Evolutionary conservation across 1,284 basidiomycete genomes (phyloP).

Genomic region (Fomitopsis betulina): DNA sequence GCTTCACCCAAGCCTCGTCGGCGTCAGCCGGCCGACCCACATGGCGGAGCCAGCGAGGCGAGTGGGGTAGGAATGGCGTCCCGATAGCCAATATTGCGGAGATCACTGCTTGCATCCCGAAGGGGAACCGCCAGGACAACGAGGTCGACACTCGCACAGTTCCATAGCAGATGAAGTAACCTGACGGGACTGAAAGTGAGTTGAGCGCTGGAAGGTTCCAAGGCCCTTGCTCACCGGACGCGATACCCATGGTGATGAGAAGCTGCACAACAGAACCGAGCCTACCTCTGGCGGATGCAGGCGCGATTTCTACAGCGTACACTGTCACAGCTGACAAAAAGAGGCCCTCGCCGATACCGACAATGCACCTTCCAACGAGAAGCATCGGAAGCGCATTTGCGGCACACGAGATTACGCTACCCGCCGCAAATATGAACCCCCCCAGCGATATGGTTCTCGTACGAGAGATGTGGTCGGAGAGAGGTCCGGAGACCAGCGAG

Average conservation of each 20-base stretch:
- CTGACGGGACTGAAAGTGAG: slow-evolving; percentile 15
- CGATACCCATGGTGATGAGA: slow-evolving; percentile 41
- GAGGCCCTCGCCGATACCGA: slow-evolving; percentile 44
- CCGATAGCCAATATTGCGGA: slow-evolving; percentile 39
- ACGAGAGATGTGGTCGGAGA: slow-evolving; percentile 45
- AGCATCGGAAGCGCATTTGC: slow-evolving; percentile 31
- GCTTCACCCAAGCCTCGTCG: slow-evolving; percentile 23
- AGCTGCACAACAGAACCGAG: slow-evolving; percentile 41
- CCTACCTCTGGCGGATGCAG: slow-evolving; percentile 36
- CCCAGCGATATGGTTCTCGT: slow-evolving; percentile 42
- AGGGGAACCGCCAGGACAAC: slow-evolving; percentile 46
- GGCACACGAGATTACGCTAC: slow-evolving; percentile 32
- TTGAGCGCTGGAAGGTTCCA: not conserved
- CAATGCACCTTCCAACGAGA: slow-evolving; percentile 42
- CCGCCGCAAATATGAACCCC: slow-evolving; percentile 35
- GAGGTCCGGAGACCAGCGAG: slow-evolving; percentile 39
- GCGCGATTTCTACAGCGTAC: slow-evolving; percentile 42
- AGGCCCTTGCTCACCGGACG: slow-evolving; percentile 22
- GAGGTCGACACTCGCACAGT: slow-evolving; percentile 33
- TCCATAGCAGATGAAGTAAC: slow-evolving; percentile 49
- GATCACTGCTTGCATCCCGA: slow-evolving; percentile 37
- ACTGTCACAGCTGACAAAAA: slow-evolving; percentile 44
- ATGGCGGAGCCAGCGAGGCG: slow-evolving; percentile 46
- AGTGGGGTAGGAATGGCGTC: slow-evolving; percentile 47
- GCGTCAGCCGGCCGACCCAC: slow-evolving; percentile 40